These are phyloP conservation scores for Trichosporon inkin DNA, from an alignment of 1,284 basidiomycete species.

Conservation along the genomic window DNA sequence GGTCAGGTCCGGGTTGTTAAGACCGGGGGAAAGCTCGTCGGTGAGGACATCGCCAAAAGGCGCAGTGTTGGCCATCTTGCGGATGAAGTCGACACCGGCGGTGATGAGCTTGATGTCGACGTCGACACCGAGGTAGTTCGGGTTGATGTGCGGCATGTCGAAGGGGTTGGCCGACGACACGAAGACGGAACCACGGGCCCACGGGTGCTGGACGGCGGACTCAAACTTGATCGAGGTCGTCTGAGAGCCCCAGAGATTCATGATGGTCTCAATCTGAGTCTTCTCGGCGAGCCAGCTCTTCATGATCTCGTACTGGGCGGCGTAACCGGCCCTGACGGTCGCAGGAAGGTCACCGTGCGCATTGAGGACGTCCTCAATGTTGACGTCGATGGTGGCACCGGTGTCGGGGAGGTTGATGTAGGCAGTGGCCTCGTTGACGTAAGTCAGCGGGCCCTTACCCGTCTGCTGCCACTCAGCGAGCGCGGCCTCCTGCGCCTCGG, in stretches of 20 bases:
- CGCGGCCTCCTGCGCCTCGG: constrained; percentile 24
- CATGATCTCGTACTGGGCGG: constrained; percentile 39
- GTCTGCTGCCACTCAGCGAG: constrained; percentile 31
- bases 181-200: constrained; percentile 50
- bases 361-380: constrained; percentile 62
- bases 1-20: neutral
- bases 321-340: constrained; percentile 39
- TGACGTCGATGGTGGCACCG: constrained; percentile 60
- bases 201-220: constrained; percentile 48
- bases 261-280: constrained; percentile 46
- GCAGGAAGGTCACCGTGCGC: constrained; percentile 37
- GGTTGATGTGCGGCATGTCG: constrained; percentile 60
- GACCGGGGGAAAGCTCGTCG: constrained; percentile 31
- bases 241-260: constrained; percentile 37
- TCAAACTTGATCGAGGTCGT: constrained; percentile 27
- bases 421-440: constrained; percentile 49
- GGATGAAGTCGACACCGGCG: constrained; percentile 22
- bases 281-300: constrained; percentile 34
- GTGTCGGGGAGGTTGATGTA: constrained; percentile 42
- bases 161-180: constrained; percentile 59
- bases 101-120: constrained; percentile 35
- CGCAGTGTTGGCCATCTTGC: constrained; percentile 19
- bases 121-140: constrained; percentile 54
- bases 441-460: constrained; percentile 43
- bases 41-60: constrained; percentile 36